These are phyloP conservation scores for Sporothrix phasma DNA, from an alignment of 2,329 filamentous ascomycete species.

Conservation along the genomic window DNA sequence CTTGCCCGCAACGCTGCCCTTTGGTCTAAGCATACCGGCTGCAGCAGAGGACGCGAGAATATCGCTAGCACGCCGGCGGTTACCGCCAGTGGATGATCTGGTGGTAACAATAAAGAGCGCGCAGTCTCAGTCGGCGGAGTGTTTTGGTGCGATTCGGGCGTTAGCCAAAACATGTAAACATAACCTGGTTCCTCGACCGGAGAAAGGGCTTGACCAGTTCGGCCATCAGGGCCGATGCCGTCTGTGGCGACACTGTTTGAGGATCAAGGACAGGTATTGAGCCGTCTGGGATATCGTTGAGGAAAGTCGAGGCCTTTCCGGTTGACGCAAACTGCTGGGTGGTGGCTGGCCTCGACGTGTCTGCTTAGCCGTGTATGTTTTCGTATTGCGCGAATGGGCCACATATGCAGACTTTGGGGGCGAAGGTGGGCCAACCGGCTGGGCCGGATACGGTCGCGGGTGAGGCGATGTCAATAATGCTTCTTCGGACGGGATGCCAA, in stretches of 20 bases:
- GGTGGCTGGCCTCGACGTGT: not conserved
- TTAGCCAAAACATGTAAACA: slow-evolving; percentile 99
- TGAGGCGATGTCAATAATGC: slow-evolving; percentile 31
- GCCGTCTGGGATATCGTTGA: slow-evolving; percentile 28
- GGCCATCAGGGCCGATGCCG: slow-evolving; percentile 58
- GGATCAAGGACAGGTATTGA: slow-evolving; percentile 58
- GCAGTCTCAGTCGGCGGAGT: slow-evolving; percentile 49
- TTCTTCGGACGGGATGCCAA: slow-evolving; percentile 39
- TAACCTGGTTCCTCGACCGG: slow-evolving; percentile 72
- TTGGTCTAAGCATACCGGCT: slow-evolving; percentile 14
- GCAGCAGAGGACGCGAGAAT: slow-evolving; percentile 42
- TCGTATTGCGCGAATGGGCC: not conserved
- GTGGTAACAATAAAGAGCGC: slow-evolving; percentile 47
- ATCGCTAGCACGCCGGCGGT: slow-evolving; percentile 42
- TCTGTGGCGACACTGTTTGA: slow-evolving; percentile 55
- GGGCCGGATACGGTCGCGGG: slow-evolving; percentile 39
- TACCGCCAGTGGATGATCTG: slow-evolving; percentile 28
- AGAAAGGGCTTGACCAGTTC: slow-evolving; percentile 72
- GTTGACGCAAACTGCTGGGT: slow-evolving; percentile 17
- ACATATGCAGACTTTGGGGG: not conserved
- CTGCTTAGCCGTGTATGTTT: not conserved
- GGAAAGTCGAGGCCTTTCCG: slow-evolving; percentile 20
- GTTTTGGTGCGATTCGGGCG: slow-evolving; percentile 49
- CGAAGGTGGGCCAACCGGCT: slow-evolving; percentile 19
- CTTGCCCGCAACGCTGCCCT: not conserved